phyloP scores from a whole-genome alignment of 2,329 filamentous ascomycete species.

The Pseudogymnoascus sp. region DNA sequence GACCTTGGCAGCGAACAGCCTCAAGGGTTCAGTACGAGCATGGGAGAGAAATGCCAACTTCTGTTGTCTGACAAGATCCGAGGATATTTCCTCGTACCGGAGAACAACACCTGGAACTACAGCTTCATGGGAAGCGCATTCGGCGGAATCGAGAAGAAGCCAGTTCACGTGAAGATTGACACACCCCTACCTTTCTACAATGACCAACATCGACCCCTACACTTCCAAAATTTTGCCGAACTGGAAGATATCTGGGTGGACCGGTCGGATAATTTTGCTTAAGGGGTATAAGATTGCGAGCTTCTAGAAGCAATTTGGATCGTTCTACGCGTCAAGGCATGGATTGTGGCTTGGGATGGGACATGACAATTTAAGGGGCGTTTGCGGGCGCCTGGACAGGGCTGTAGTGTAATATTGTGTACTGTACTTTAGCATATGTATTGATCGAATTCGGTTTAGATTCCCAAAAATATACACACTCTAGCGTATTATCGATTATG shows the following conservation, averaged over 20 bases:
- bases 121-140: conserved; percentile 94
- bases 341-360: conserved; percentile 7
- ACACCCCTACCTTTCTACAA: conserved; percentile 86
- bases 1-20: conserved; percentile 89
- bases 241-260: conserved; percentile 96
- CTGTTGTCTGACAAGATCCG: conserved; percentile 87
- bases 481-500: conserved; percentile 1
- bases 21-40: conserved; percentile 80
- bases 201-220: conserved; percentile 81
- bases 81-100: conserved; percentile 93
- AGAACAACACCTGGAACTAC: conserved; percentile 90
- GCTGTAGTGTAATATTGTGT: conserved; percentile 10
- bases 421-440: conserved; percentile 11
- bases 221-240: conserved; percentile 97
- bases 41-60: conserved; percentile 93
- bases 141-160: conserved; percentile 79
- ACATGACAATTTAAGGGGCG: conserved; percentile 8
- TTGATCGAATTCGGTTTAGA: conserved; percentile 6
- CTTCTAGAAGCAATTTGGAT: conserved; percentile 2
- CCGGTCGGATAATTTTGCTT: conserved; percentile 86
- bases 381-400: conserved; percentile 4
- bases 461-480: conserved; percentile 3
- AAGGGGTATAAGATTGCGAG: conserved; percentile 26
- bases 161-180: conserved; percentile 86
- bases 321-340: conserved; percentile 7